These are phyloP conservation scores for Rossbeevera mucosa DNA, from an alignment of 768 basidiomycete species.

Conservation along the genomic window DNA sequence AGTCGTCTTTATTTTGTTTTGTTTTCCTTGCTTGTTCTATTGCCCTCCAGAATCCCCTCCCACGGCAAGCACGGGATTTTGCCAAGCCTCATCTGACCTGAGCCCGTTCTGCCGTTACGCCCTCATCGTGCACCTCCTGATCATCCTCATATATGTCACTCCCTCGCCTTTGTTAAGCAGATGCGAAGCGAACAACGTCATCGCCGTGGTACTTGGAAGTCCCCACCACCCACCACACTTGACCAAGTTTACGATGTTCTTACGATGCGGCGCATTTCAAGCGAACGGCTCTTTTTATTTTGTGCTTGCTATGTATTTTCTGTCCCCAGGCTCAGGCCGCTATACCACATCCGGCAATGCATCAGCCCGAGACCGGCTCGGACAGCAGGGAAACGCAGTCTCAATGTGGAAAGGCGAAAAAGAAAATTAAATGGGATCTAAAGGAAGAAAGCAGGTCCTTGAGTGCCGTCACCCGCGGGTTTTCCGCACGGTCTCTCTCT, in stretches of 20 bases:
- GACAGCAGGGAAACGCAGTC: neutral
- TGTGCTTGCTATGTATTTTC: neutral
- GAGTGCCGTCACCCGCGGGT: neutral
- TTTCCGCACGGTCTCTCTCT: neutral
- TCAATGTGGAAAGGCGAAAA: neutral
- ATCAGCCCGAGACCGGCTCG: neutral
- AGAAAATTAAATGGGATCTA: neutral
- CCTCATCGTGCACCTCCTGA: conserved; percentile 2
- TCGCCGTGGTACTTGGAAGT: neutral
- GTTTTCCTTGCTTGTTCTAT: neutral
- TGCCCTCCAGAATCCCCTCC: conserved; percentile 1
- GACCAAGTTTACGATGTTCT: neutral
- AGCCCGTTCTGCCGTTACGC: neutral
- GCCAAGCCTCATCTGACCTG: neutral
- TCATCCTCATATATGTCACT: neutral
- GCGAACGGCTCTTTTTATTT: neutral
- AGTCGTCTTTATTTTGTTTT: neutral
- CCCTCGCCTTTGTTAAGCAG: neutral
- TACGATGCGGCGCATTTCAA: neutral
- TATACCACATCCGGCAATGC: neutral
- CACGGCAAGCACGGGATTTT: conserved; percentile 13
- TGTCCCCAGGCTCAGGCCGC: neutral
- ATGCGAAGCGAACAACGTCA: neutral
- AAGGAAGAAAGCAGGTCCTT: neutral
- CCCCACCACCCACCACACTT: neutral